Conservation (phyloP, 2,329 filamentous ascomycete species). For the Plenodomus biglobosus region DNA sequence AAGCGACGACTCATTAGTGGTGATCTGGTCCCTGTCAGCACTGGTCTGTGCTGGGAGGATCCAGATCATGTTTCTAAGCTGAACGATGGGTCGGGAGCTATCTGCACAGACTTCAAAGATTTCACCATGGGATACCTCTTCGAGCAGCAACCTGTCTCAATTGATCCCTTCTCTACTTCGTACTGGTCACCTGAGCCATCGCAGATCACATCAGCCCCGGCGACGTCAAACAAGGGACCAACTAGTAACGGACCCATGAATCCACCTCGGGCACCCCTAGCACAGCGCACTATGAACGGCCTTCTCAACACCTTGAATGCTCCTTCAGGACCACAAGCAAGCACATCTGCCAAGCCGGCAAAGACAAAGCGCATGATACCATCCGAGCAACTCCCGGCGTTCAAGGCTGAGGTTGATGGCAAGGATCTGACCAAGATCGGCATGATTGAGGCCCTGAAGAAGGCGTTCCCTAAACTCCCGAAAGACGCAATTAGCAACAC, state of each 20-base stretch:
- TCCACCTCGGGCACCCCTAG: constrained; percentile 47
- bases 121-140: constrained; percentile 74
- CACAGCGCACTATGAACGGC: constrained; percentile 42
- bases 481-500: constrained; percentile 73
- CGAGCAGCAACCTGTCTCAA: constrained; percentile 57
- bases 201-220: constrained; percentile 7
- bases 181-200: constrained; percentile 67
- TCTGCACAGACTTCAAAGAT: constrained; percentile 55
- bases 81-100: constrained; percentile 50
- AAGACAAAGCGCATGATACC: constrained; percentile 56
- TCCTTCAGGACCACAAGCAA: constrained; percentile 14
- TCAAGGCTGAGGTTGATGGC: constrained; percentile 70
- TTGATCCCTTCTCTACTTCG: constrained; percentile 79
- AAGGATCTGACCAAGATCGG: constrained; percentile 74
- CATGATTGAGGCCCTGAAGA: constrained; percentile 73
- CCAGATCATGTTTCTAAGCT: constrained; percentile 43
- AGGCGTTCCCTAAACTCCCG: constrained; percentile 69
- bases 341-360: constrained; percentile 33
- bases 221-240: constrained; percentile 17
- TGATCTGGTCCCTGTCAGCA: constrained; percentile 73
- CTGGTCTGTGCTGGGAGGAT: constrained; percentile 83
- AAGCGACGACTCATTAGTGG: constrained; percentile 62
- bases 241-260: constrained; percentile 37
- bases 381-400: constrained; percentile 62
- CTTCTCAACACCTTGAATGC: constrained; percentile 36